Conservation (phyloP, 192 early-diverging fungal genomes). For the Coemansia sp. region DNA sequence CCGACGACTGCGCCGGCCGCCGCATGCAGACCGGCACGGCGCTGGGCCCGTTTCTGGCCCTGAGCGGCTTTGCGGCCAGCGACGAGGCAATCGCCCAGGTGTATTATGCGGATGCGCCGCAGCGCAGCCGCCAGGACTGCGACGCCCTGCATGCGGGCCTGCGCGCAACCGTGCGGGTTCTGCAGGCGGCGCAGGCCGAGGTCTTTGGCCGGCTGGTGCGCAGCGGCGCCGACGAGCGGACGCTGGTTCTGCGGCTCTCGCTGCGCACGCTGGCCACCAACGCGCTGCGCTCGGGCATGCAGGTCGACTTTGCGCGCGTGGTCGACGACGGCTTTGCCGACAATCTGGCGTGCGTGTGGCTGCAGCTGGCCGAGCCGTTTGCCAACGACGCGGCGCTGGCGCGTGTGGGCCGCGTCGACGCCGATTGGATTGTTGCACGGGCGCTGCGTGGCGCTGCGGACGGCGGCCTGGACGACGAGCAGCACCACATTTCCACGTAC, state of each 20-base stretch:
- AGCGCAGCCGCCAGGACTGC: slow-evolving; percentile 53
- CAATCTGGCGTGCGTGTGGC: slow-evolving; percentile 64
- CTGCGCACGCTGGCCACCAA: slow-evolving; percentile 64
- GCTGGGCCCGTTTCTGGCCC: slow-evolving; percentile 33
- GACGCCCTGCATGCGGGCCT: slow-evolving; percentile 56
- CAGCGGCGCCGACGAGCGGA: slow-evolving; percentile 53
- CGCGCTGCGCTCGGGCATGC: slow-evolving; percentile 66
- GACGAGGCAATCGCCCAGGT: slow-evolving; percentile 23
- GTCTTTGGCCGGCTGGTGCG: slow-evolving; percentile 66
- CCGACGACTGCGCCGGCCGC: slow-evolving; percentile 23
- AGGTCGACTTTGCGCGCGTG: slow-evolving; percentile 69
- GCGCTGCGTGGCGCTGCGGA: slow-evolving; percentile 53
- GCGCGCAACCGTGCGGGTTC: slow-evolving; percentile 56
- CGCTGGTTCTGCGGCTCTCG: slow-evolving; percentile 64
- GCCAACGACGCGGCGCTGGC: slow-evolving; percentile 63
- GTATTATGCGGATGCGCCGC: slow-evolving; percentile 51
- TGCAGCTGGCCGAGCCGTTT: slow-evolving; percentile 80
- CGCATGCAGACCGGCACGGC: slow-evolving; percentile 36
- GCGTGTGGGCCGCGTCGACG: slow-evolving; percentile 76
- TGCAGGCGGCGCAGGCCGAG: slow-evolving; percentile 54
- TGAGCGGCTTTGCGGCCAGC: slow-evolving; percentile 36
- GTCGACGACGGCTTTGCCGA: slow-evolving; percentile 84
- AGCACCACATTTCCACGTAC: slow-evolving; percentile 29
- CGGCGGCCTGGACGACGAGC: slow-evolving; percentile 28
- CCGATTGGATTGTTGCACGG: slow-evolving; percentile 61